These are phyloP conservation scores for Magnusiomyces starmeri DNA, from an alignment of 1,139 yeast species.

Conservation along the genomic window DNA sequence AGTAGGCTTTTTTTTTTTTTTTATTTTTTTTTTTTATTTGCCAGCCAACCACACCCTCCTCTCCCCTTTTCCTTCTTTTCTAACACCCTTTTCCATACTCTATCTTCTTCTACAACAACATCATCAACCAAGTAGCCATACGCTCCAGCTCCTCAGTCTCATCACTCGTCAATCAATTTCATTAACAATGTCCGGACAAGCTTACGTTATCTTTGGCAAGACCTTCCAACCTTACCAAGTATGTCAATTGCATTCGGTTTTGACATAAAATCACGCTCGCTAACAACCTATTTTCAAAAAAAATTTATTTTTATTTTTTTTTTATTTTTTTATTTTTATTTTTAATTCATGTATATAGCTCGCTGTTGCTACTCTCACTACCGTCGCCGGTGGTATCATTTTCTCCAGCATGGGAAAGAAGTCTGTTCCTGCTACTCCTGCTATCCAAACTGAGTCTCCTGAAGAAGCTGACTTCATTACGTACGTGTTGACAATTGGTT, in stretches of 20 bases:
- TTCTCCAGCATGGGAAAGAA: conserved; percentile 30
- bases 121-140: not conserved
- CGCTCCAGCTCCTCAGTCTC: not conserved
- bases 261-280: too few relatives aligned
- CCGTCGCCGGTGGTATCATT: conserved; percentile 28
- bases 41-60: conserved; percentile 5
- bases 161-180: conserved; percentile 1
- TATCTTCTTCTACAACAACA: too few relatives aligned
- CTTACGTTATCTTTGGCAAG: conserved; percentile 71
- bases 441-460: conserved; percentile 68
- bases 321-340: not conserved
- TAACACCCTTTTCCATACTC: conserved; percentile 1
- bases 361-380: conserved; percentile 33
- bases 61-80: conserved; percentile 1
- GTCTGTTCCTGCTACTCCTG: conserved; percentile 53
- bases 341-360: conserved; percentile 23
- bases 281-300: too few relatives aligned
- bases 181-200: conserved; percentile 57
- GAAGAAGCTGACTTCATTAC: conserved; percentile 81
- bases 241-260: conserved; percentile 23
- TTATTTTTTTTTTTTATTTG: too few relatives aligned
- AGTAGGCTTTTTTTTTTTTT: too few relatives aligned
- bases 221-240: conserved; percentile 65
- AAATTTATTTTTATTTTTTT: not conserved
- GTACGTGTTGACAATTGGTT: conserved; percentile 26